Evolutionary conservation across 2,329 filamentous ascomycete species (phyloP), one percentile per base, ranked within the genome.

Genomic region (Pestalotiopsis sp.): DNA sequence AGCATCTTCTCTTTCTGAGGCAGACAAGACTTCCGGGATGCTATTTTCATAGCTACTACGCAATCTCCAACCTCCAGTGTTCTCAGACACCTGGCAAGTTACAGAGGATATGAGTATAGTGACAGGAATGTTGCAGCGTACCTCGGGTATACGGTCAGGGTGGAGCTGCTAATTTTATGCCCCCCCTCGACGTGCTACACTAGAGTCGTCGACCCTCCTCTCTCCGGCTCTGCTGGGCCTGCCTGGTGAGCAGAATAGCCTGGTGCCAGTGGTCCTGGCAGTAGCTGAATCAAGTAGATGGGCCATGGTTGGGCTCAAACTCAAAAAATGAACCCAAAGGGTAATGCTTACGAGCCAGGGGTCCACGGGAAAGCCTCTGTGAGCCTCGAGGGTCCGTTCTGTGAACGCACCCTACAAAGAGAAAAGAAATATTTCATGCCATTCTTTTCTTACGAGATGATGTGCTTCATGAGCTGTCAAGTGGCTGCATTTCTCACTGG

Each of bases 331-430:
- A 9, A 57, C 63, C 23, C 20, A 66, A 56, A 66, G 14, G 63
- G 63, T 23, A 66, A 58, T 56, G 63, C 63, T 66, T 57, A 66
- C 63, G 63, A 66, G 49, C 63, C 49, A 39, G 25, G 31, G 25
- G 49, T 45, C 23, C 23, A 56, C 45, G 45, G 45, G 45, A 52
- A 27, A 27, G 20, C 49, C 49, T 36, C 31, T 36, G 31, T 36
- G 31, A 36, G 31, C 31, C 31, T 36, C 31, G 31, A 36, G 31
- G 7, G 6, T 36, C 31, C 6, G 2, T 36, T 36, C 31, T 36
- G 31, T 36, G 31, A 36, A 9, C 31, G 31, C 6, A 36, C 31
- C 7, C 31, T 36, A 9, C 7, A 2, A 5, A n/a, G 45, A 52
- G 17, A 9, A n/a, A 52, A 52, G 17, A 52, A 49, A 52, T 3